Evolutionary conservation across 2,329 filamentous ascomycete genomes (phyloP).

Genomic region (Coleophoma eucalyptorum): DNA sequence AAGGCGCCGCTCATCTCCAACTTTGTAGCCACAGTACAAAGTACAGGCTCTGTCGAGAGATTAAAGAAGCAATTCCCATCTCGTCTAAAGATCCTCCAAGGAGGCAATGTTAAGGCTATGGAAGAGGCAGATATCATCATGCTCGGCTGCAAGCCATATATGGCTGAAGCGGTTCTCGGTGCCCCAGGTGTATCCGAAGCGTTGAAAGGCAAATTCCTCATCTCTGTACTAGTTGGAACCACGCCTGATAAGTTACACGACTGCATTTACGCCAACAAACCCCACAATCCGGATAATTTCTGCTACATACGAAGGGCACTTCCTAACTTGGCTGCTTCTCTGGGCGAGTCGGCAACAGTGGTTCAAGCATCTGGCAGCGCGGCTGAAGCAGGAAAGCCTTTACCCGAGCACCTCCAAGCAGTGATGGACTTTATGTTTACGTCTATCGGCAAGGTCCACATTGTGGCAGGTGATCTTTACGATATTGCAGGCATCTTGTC

Average conservation of each 20-base stretch:
- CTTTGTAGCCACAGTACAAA: conserved; percentile 39
- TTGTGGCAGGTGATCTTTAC: conserved; percentile 64
- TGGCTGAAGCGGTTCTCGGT: conserved; percentile 64
- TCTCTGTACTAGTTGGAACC: conserved; percentile 79
- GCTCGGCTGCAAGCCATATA: conserved; percentile 77
- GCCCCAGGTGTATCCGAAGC: conserved; percentile 67
- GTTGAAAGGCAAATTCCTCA: conserved; percentile 74
- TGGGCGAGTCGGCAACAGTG: conserved; percentile 79
- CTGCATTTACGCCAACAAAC: conserved; percentile 33
- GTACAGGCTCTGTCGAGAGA: conserved; percentile 29
- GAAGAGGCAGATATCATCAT: conserved; percentile 70
- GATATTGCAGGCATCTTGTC: conserved; percentile 71
- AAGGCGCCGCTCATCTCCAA: conserved; percentile 15
- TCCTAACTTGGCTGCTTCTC: conserved; percentile 78
- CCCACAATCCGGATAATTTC: neutral
- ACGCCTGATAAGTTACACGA: conserved; percentile 68
- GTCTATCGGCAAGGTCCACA: conserved; percentile 66
- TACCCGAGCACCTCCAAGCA: conserved; percentile 48
- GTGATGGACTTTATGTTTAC: conserved; percentile 76
- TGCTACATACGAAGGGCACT: conserved; percentile 73
- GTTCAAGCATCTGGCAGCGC: conserved; percentile 48
- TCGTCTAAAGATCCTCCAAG: conserved; percentile 25
- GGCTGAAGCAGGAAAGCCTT: conserved; percentile 42
- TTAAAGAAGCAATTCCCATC: conserved; percentile 28
- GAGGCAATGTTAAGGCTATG: conserved; percentile 66